These are phyloP conservation scores for Immersiporthe knoxdaviesiana DNA, from an alignment of 2,329 filamentous ascomycete genomes.

Conservation along the genomic window DNA sequence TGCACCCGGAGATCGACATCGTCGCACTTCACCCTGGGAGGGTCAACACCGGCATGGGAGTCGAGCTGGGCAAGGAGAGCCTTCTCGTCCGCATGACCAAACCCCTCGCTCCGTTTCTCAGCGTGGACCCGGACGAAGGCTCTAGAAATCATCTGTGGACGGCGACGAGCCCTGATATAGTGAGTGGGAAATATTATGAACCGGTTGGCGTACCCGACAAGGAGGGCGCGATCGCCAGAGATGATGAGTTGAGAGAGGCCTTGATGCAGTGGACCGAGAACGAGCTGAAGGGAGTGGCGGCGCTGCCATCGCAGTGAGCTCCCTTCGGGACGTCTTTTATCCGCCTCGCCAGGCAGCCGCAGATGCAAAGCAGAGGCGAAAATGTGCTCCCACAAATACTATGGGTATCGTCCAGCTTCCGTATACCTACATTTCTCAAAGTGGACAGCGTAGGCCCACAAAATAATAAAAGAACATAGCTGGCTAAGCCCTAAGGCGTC, in stretches of 20 bases:
- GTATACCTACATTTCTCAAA: neutral
- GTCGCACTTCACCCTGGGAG: slow-evolving; percentile 47
- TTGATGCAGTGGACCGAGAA: slow-evolving; percentile 34
- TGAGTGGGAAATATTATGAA: slow-evolving; percentile 41
- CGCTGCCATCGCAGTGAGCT: neutral
- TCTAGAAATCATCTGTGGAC: slow-evolving; percentile 45
- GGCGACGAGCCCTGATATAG: slow-evolving; percentile 37
- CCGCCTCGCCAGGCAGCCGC: neutral
- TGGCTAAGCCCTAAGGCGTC: neutral
- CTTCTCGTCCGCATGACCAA: slow-evolving; percentile 16
- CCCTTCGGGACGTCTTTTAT: too few species aligned
- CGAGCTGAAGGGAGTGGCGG: slow-evolving; percentile 31
- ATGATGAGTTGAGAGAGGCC: slow-evolving; percentile 33
- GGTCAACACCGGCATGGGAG: slow-evolving; percentile 41
- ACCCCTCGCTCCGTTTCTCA: slow-evolving; percentile 20
- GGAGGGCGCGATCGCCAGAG: slow-evolving; percentile 27
- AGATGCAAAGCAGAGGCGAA: neutral
- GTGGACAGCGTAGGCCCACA: neutral
- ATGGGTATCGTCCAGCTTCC: neutral
- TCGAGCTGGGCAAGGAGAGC: slow-evolving; percentile 18
- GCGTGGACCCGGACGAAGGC: slow-evolving; percentile 38
- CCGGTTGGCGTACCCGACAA: slow-evolving; percentile 38
- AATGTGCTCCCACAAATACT: neutral
- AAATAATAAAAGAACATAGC: neutral
- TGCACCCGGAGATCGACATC: slow-evolving; percentile 41